Evolutionary conservation across 2,329 filamentous ascomycete genomes (phyloP).

Genomic region (Myriosclerotinia duriaeana): DNA sequence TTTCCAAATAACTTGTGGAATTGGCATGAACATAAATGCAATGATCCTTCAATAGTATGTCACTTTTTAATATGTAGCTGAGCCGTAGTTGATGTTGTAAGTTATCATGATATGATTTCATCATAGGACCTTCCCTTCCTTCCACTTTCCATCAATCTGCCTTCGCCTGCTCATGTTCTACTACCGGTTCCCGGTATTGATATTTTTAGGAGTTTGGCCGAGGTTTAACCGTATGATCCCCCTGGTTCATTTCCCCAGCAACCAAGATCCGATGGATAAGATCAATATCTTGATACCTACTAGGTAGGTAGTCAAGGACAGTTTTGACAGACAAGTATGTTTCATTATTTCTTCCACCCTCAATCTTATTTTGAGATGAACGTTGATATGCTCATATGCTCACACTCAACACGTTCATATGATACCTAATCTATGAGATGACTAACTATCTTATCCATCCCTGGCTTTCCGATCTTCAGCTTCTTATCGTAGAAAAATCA

Average conservation of each 20-base stretch:
- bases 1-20: constrained; percentile 18
- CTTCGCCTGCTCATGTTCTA: neutral
- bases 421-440: too few relatives aligned
- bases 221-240: neutral
- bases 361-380: neutral
- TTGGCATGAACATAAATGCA: constrained; percentile 16
- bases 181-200: neutral
- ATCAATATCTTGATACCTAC: neutral
- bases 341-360: neutral
- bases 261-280: neutral
- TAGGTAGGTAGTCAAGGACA: neutral
- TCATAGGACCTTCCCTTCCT: constrained; percentile 24
- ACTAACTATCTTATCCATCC: neutral
- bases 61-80: constrained; percentile 14
- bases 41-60: constrained; percentile 16
- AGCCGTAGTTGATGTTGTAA: constrained; percentile 15
- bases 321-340: neutral
- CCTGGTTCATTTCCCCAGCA: constrained; percentile 17
- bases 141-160: constrained; percentile 13
- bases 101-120: constrained; percentile 20
- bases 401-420: neutral
- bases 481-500: constrained; percentile 7
- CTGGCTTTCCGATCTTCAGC: neutral
- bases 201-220: constrained; percentile 16
- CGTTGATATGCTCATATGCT: neutral